Conservation (phyloP, 169 alveolate species). For the Plasmodium cynomolgi region DNA sequence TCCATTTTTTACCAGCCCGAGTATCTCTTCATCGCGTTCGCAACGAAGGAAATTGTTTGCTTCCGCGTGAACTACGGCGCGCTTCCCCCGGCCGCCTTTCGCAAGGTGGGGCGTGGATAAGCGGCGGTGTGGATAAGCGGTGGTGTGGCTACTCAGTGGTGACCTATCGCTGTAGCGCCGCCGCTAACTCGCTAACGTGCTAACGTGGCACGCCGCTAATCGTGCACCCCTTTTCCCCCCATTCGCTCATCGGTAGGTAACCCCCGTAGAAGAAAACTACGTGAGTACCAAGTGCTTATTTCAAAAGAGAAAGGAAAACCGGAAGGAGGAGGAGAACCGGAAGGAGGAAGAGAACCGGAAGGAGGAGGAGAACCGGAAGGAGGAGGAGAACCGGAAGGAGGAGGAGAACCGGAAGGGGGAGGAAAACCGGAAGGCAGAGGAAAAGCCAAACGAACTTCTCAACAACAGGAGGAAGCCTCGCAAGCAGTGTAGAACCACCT, state of each 20-base stretch:
- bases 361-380: neutral
- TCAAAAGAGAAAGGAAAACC: neutral
- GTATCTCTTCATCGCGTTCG: slow-evolving; percentile 19
- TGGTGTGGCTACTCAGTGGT: neutral
- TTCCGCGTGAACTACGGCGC: slow-evolving; percentile 17
- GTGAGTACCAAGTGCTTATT: slow-evolving; percentile 26
- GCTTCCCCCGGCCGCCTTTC: slow-evolving; percentile 9
- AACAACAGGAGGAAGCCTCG: neutral
- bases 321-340: neutral
- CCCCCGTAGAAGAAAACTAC: slow-evolving; percentile 38
- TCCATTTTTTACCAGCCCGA: slow-evolving; percentile 10
- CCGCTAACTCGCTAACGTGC: neutral
- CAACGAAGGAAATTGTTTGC: slow-evolving; percentile 40
- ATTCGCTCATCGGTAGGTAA: neutral
- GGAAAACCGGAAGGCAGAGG: neutral
- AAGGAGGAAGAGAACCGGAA: neutral
- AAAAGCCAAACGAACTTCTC: neutral
- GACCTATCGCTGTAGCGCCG: neutral
- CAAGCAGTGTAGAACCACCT: neutral
- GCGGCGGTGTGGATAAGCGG: neutral
- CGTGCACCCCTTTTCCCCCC: neutral
- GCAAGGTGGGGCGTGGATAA: slow-evolving; percentile 1
- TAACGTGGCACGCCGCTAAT: neutral
- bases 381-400: neutral
- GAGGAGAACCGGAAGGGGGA: neutral